Conservation (phyloP, 169 alveolate species). For the Neospora caninum region DNA sequence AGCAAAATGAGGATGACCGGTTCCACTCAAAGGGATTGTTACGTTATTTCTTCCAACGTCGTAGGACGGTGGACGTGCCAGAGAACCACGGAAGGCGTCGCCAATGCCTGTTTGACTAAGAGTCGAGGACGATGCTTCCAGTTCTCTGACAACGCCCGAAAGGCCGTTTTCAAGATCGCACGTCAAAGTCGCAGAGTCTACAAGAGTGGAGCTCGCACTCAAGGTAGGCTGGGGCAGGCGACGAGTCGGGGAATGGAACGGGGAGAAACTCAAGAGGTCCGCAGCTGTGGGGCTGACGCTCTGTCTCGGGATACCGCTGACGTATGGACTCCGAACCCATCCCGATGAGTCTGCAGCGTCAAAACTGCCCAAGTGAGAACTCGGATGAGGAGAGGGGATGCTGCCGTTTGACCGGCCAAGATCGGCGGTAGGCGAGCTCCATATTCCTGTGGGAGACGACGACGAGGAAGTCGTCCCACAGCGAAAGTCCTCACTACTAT, state of each 20-base stretch:
- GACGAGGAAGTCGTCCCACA: not conserved
- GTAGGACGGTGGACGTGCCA: no score
- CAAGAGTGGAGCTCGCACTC: not conserved
- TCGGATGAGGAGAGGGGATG: not conserved
- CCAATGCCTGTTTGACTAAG: no score
- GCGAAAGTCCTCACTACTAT: conserved; percentile 32
- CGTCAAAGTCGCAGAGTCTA: no score
- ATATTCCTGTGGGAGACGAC: conserved; percentile 4
- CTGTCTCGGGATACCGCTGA: not conserved
- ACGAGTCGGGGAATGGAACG: not conserved
- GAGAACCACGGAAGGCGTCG: no score
- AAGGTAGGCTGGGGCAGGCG: not conserved
- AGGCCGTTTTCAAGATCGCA: no score
- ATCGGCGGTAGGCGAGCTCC: not conserved
- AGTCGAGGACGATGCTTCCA: no score
- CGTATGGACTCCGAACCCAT: not conserved
- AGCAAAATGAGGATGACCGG: no score
- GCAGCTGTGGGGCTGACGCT: not conserved
- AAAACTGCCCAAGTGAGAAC: not conserved
- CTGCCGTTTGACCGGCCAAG: not conserved
- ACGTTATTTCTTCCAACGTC: no score
- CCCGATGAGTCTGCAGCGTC: not conserved
- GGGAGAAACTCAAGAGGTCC: not conserved
- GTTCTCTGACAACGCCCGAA: no score
- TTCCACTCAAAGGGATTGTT: no score